Conservation (phyloP, 441 rosid species). For the Erodium texanum region DNA sequence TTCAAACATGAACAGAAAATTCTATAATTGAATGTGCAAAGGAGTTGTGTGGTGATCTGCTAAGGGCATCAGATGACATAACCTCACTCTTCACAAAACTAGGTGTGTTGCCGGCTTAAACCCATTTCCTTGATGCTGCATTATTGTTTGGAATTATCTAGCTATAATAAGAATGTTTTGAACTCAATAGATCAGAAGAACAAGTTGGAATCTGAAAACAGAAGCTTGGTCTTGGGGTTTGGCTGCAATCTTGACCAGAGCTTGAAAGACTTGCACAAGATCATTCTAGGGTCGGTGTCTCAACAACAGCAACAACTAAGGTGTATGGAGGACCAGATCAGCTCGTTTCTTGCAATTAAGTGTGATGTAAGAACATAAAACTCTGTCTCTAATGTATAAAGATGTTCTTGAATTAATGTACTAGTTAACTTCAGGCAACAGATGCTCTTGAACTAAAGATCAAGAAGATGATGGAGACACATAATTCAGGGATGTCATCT, state of each 20-base stretch:
- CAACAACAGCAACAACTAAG: constrained; percentile 76
- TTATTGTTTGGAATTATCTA: neutral
- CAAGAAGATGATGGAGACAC: constrained; percentile 40
- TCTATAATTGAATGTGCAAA: constrained; percentile 54
- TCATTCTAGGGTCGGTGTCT: constrained; percentile 66
- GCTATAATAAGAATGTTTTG: neutral
- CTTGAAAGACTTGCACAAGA: constrained; percentile 56
- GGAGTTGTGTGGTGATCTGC: constrained; percentile 58
- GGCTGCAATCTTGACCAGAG: constrained; percentile 82
- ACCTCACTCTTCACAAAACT: constrained; percentile 52
- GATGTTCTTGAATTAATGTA: neutral
- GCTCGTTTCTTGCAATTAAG: constrained; percentile 59
- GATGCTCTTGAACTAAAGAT: constrained; percentile 46
- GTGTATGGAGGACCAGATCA: constrained; percentile 69
- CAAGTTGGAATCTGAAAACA: constrained; percentile 70
- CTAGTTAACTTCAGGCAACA: constrained; percentile 46
- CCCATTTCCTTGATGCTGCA: neutral
- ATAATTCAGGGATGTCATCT: constrained; percentile 40
- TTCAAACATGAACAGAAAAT: constrained; percentile 38
- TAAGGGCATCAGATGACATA: constrained; percentile 70
- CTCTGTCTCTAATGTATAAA: neutral
- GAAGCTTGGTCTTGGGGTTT: constrained; percentile 49
- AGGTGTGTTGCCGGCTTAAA: constrained; percentile 32
- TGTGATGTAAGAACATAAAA: constrained; percentile 52
- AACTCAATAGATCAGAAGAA: constrained; percentile 51